Evolutionary conservation across 176 grass and related monocot genomes (phyloP).

Genomic region (Ensete glaucum): DNA sequence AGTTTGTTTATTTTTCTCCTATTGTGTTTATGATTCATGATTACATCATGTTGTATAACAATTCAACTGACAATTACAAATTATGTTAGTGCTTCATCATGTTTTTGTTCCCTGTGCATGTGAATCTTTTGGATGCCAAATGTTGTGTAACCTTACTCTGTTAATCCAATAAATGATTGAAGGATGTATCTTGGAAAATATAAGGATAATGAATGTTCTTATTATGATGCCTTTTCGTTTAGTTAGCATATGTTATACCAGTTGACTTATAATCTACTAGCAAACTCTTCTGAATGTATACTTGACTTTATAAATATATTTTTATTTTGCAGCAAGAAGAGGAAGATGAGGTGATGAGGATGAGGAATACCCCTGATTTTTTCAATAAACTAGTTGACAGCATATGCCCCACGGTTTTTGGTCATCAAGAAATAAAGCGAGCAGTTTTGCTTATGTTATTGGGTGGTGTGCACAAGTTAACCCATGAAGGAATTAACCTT

Average conservation of each 20-base stretch:
- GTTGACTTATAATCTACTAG: neutral
- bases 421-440: conserved; percentile 97
- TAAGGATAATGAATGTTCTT: too few relatives aligned
- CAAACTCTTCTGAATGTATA: neutral
- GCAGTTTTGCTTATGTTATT: conserved; percentile 87
- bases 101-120: too few relatives aligned
- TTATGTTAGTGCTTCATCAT: too few relatives aligned
- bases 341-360: conserved; percentile 76
- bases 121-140: too few relatives aligned
- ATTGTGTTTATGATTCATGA: neutral
- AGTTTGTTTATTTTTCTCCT: neutral
- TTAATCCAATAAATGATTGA: too few relatives aligned
- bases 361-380: conserved; percentile 88
- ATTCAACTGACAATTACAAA: too few relatives aligned
- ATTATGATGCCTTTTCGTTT: too few relatives aligned
- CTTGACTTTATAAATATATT: conserved; percentile 1
- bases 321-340: conserved; percentile 62
- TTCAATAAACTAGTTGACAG: conserved; percentile 98
- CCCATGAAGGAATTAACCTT: conserved; percentile 98
- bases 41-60: neutral
- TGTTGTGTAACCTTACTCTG: too few relatives aligned
- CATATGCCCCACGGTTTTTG: conserved; percentile 90
- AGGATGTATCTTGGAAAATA: too few relatives aligned
- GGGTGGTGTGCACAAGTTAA: conserved; percentile 95
- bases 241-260: neutral